These are phyloP conservation scores for Trypethelium eluteriae DNA, from an alignment of 495 filamentous ascomycete genomes.

Conservation along the genomic window DNA sequence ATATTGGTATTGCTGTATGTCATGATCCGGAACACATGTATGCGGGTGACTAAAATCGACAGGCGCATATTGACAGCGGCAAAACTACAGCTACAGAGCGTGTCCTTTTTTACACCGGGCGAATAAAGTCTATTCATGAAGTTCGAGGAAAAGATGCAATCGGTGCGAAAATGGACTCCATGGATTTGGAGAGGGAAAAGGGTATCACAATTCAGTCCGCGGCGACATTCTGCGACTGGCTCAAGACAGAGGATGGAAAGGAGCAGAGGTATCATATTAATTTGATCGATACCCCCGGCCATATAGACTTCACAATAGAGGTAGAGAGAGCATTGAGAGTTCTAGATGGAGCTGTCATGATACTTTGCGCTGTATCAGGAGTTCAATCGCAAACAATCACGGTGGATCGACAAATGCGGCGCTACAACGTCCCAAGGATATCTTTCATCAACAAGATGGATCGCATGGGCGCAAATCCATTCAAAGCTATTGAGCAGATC, in stretches of 20 bases:
- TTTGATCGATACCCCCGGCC: slow-evolving; percentile 96
- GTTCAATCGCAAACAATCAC: slow-evolving; percentile 98
- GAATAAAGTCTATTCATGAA: slow-evolving; percentile 95
- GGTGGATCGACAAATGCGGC: slow-evolving; percentile 95
- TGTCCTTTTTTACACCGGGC: slow-evolving; percentile 96
- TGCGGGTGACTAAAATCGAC: slow-evolving; percentile 26
- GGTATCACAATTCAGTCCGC: slow-evolving; percentile 98
- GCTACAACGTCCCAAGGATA: slow-evolving; percentile 92
- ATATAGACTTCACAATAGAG: slow-evolving; percentile 99
- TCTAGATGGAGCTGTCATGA: slow-evolving; percentile 96
- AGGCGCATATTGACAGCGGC: slow-evolving; percentile 98
- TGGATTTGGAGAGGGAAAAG: slow-evolving; percentile 97
- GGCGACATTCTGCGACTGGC: slow-evolving; percentile 96
- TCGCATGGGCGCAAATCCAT: slow-evolving; percentile 96
- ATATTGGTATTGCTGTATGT: slow-evolving; percentile 95
- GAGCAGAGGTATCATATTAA: slow-evolving; percentile 96
- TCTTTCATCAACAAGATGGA: slow-evolving; percentile 99
- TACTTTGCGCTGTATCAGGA: slow-evolving; percentile 93
- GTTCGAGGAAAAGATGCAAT: slow-evolving; percentile 92
- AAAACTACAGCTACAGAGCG: slow-evolving; percentile 97
- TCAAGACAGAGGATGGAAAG: slow-evolving; percentile 60
- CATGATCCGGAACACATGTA: slow-evolving; percentile 6
- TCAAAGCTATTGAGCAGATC: slow-evolving; percentile 95
- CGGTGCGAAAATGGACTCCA: slow-evolving; percentile 99
- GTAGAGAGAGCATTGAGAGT: slow-evolving; percentile 95